Conservation (phyloP, 2,329 filamentous ascomycete species). For the Didymella pinodella region DNA sequence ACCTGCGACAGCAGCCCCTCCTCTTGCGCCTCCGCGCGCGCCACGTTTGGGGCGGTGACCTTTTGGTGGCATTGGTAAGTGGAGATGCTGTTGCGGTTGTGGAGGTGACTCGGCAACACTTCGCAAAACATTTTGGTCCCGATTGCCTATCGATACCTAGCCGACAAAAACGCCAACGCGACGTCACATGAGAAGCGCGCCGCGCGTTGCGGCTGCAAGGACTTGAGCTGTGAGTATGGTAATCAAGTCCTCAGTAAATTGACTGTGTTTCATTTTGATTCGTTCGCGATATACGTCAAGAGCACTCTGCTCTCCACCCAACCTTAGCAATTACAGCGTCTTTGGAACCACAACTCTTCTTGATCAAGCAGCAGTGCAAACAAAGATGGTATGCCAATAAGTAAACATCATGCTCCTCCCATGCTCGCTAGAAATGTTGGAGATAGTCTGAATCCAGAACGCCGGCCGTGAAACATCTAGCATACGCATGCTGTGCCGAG, state of each 20-base stretch:
- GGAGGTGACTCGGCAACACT: conserved; percentile 22
- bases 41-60: conserved; percentile 29
- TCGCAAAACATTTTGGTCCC: conserved; percentile 29
- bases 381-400: conserved; percentile 46
- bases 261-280: conserved; percentile 12
- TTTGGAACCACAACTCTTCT: conserved; percentile 22
- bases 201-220: background rate
- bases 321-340: conserved; percentile 39
- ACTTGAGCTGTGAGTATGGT: background rate
- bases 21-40: conserved; percentile 33
- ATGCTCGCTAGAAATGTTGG: conserved; percentile 52
- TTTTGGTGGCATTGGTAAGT: conserved; percentile 44
- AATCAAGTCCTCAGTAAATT: background rate
- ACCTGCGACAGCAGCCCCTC: conserved; percentile 27
- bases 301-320: conserved; percentile 23
- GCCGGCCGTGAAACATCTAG: conserved; percentile 37
- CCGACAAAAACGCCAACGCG: conserved; percentile 16
- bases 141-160: conserved; percentile 42
- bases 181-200: conserved; percentile 29
- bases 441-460: conserved; percentile 42
- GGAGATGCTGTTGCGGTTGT: conserved; percentile 13
- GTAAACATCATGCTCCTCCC: conserved; percentile 46
- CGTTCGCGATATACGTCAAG: conserved; percentile 11
- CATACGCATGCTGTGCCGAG: conserved; percentile 30
- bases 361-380: conserved; percentile 24